Evolutionary conservation across 208 protist genomes (phyloP).

Genomic region (Strigomonas culicis): DNA sequence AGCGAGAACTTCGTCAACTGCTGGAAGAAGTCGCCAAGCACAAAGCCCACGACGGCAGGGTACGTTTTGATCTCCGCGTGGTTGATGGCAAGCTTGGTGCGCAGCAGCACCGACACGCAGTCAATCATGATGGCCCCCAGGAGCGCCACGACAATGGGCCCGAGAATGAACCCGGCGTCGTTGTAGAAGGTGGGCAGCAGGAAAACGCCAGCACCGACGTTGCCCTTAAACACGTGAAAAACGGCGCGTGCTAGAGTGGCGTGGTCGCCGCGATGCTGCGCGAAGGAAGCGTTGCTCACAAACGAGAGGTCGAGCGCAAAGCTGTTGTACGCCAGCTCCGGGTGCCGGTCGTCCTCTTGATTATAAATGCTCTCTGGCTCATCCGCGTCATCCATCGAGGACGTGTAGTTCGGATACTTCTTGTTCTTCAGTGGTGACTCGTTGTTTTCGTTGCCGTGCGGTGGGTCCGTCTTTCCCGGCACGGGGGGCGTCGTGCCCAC

Average conservation of each 20-base stretch:
- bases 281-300: conserved; percentile 16
- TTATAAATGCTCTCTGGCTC: neutral
- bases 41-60: conserved; percentile 62
- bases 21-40: conserved; percentile 51
- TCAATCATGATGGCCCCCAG: conserved; percentile 76
- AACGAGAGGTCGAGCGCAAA: conserved; percentile 48
- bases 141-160: conserved; percentile 29
- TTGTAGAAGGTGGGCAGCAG: conserved; percentile 76
- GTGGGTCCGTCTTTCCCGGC: neutral
- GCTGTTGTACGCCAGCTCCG: conserved; percentile 33
- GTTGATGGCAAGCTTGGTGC: conserved; percentile 53
- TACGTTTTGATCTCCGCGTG: conserved; percentile 60
- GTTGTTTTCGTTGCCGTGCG: neutral
- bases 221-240: conserved; percentile 88
- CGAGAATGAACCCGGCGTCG: conserved; percentile 60
- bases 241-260: conserved; percentile 47
- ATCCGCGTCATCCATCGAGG: conserved; percentile 3
- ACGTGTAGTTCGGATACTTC: conserved; percentile 2
- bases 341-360: neutral
- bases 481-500: neutral
- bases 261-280: conserved; percentile 14
- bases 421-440: neutral
- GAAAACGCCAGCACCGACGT: conserved; percentile 82
- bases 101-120: conserved; percentile 56
- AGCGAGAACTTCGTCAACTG: conserved; percentile 65